Conservation (phyloP, 2,329 filamentous ascomycete genomes). For the Colletotrichum lindemuthianum region DNA sequence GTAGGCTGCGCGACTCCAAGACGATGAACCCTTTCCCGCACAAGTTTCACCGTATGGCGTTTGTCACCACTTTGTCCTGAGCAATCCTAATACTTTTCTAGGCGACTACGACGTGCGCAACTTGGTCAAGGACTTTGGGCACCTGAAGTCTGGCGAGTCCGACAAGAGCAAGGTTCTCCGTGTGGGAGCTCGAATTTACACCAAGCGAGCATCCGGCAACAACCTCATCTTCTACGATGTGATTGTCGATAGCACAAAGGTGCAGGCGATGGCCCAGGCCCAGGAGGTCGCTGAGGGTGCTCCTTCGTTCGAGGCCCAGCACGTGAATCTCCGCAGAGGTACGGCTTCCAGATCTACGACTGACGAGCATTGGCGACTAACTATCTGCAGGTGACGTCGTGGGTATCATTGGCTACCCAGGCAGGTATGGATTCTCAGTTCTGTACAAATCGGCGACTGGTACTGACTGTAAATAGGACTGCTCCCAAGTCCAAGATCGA, state of each 20-base stretch:
- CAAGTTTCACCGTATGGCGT: slow-evolving; percentile 57
- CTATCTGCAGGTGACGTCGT: slow-evolving; percentile 76
- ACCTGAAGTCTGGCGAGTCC: slow-evolving; percentile 89
- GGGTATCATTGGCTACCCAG: slow-evolving; percentile 85
- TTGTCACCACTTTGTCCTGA: background rate
- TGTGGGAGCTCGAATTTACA: slow-evolving; percentile 88
- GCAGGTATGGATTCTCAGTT: slow-evolving; percentile 45
- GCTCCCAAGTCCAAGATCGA: slow-evolving; percentile 88
- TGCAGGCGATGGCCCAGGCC: slow-evolving; percentile 93
- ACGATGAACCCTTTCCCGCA: slow-evolving; percentile 90
- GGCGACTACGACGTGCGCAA: slow-evolving; percentile 84
- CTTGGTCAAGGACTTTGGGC: slow-evolving; percentile 80
- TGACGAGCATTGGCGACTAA: background rate
- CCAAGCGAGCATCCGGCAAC: slow-evolving; percentile 81
- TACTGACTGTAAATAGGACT: slow-evolving; percentile 60
- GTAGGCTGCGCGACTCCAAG: slow-evolving; percentile 72
- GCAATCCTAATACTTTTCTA: slow-evolving; percentile 60
- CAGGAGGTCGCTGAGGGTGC: slow-evolving; percentile 77
- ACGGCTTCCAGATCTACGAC: background rate
- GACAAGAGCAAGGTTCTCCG: slow-evolving; percentile 79
- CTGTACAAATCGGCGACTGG: background rate
- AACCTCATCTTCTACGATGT: slow-evolving; percentile 95
- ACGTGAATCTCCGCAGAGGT: slow-evolving; percentile 84
- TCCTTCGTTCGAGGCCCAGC: slow-evolving; percentile 82
- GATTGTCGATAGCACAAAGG: slow-evolving; percentile 69